Evolutionary conservation across 305 asterid species (phyloP), one percentile per base, ranked within the genome.

Genomic region (Vinca major): DNA sequence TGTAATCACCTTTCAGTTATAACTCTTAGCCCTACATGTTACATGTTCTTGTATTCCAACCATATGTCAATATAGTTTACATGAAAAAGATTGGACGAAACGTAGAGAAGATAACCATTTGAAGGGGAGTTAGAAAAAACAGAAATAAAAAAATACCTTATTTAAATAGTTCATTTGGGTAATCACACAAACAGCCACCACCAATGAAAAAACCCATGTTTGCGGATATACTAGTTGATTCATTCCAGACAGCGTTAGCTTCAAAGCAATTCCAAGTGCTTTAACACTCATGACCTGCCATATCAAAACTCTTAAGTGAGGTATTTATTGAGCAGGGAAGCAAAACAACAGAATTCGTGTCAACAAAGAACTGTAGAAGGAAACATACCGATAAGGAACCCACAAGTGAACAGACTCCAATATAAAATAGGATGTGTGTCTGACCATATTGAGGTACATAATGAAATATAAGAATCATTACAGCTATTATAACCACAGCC

Each of bases 271-370:
- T 75, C 96, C 97, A 41, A 94, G 84, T 65, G 99, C 97, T 79
- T 94, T 94, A 62, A 94, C 99, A 71, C 97, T 91, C 99, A 91
- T 94, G 20, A 94, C 99, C 99, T 94, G 90, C 74, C 75, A 83
- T 50, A 26, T 51, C 63, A 77, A 51, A 69, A 63, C 50, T 40
- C 73, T 33, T 55, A 57, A 66, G 62, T 48, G 36, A 66, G 36
- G 55, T 14, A 53, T 58, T 57, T 21, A 41, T 26, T 26, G 33
- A 26, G 54, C 16, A 62, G 60, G 44, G 52, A 57, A 60, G 47
- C n/a, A 52, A 50, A 10, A 67, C 19, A 54, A 39, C 37, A 37
- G 14, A 40, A 66, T 44, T n/a, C 14, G 2, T 44, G 7, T n/a
- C 57, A 43, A 74, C 13, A 4, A 20, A 63, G 48, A 58, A 33